Evolutionary conservation across 306 rosid species (phyloP), one percentile per base, ranked within the genome.

Genomic region (Prunus fruticosa): DNA sequence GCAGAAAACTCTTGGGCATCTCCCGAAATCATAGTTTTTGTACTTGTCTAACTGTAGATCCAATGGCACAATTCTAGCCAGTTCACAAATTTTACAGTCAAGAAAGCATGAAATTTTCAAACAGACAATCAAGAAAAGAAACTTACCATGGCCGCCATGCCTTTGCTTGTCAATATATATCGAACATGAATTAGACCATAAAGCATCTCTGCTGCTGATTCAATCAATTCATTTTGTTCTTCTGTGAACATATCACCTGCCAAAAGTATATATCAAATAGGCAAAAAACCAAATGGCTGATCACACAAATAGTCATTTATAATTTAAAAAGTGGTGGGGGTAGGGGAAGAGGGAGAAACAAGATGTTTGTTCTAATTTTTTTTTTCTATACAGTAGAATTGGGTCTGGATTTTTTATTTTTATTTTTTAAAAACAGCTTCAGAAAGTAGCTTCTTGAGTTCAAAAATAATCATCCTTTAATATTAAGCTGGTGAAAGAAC

Each of bases 161-260:
- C 97, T 69, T 92, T 92, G 89, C 91, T 82, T 23, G 93, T 88
- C 90, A 92, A 86, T 71, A 92, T 85, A 82, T 87, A 92, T 72
- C 97, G 87, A 8, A 93, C 90, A 84, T 92, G 97, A 81, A 92
- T 89, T 69, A 92, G 81, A 75, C 97, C 97, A 56, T 92, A 92
- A 66, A 92, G 97, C 96, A 92, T 90, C 86, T 92, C 97, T 12
- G 96, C 97, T 30, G 97, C 97, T 46, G 97, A 89, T 82, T 89
- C 96, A 81, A 92, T 71, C 43, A 92, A 82, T 71, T 92, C 97
- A 85, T 88, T 86, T 77, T 92, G 97, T 73, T 89, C 95, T 84
- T 88, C 90, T 6, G 97, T 89, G 76, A 91, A 83, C 91, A 85
- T 85, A 74, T 91, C 97, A 79, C 87, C 97, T 91, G 87, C 71